Evolutionary conservation across 352 stramenopile species (phyloP).

Genomic region (Pythium dissimile): DNA sequence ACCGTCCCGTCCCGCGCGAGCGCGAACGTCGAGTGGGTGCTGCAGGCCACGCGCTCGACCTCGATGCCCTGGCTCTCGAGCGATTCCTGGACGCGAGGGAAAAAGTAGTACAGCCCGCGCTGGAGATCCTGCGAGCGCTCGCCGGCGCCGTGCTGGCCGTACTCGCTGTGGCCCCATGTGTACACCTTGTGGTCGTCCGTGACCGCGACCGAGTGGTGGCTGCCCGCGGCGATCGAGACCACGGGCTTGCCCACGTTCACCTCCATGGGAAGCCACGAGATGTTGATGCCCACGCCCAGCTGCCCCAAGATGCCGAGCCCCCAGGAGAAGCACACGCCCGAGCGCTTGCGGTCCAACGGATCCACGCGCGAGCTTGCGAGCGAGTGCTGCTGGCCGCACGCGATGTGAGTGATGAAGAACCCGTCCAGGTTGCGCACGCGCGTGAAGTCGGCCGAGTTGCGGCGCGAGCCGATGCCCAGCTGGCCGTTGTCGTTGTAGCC

Average conservation of each 20-base stretch:
- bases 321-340: slow-evolving; percentile 70
- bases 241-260: slow-evolving; percentile 51
- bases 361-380: slow-evolving; percentile 45
- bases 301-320: slow-evolving; percentile 72
- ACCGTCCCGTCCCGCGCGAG: slow-evolving; percentile 47
- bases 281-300: slow-evolving; percentile 58
- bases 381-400: slow-evolving; percentile 77
- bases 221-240: slow-evolving; percentile 56
- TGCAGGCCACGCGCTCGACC: slow-evolving; percentile 44
- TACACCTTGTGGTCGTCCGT: slow-evolving; percentile 54
- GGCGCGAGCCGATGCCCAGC: slow-evolving; percentile 56
- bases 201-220: slow-evolving; percentile 74
- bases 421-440: slow-evolving; percentile 42
- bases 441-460: slow-evolving; percentile 63
- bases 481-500: slow-evolving; percentile 86
- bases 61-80: slow-evolving; percentile 35
- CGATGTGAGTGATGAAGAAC: slow-evolving; percentile 57
- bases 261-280: slow-evolving; percentile 58
- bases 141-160: slow-evolving; percentile 72
- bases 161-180: slow-evolving; percentile 80
- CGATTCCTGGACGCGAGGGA: slow-evolving; percentile 52
- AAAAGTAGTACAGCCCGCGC: slow-evolving; percentile 72
- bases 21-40: slow-evolving; percentile 74
- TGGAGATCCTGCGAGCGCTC: slow-evolving; percentile 70
- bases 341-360: slow-evolving; percentile 21